A percentile compares a stretch with the other conserved stretches of the same genome.
Evolutionary conservation across 2,329 filamentous ascomycete species (phyloP).

Genomic region (Alternaria sp.): DNA sequence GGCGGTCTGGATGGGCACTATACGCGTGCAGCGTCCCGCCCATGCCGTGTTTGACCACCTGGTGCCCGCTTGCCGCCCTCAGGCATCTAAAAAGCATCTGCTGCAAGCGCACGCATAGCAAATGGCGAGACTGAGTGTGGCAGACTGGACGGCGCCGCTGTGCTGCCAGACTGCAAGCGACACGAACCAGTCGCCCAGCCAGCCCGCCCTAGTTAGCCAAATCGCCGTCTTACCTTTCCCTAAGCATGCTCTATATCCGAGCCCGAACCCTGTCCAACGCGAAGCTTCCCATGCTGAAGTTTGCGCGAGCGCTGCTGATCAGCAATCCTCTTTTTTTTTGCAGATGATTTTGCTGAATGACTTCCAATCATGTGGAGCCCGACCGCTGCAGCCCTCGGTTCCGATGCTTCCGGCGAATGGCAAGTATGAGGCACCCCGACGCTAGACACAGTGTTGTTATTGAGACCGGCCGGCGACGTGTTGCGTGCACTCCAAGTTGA

Average conservation of each 20-base stretch:
- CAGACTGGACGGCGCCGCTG: slow-evolving; percentile 16
- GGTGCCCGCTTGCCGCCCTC: slow-evolving; percentile 6
- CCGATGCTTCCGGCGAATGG: slow-evolving; percentile 34
- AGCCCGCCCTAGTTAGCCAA: slow-evolving; percentile 24
- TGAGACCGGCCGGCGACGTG: slow-evolving; percentile 28
- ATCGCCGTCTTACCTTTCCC: slow-evolving; percentile 41
- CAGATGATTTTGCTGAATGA: slow-evolving; percentile 40
- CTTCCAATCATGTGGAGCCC: slow-evolving; percentile 38
- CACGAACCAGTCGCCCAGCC: slow-evolving; percentile 36
- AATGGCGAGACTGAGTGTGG: slow-evolving; percentile 14
- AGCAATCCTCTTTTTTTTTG: slow-evolving; percentile 38
- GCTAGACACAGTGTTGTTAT: slow-evolving; percentile 25
- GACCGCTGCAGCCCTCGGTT: slow-evolving; percentile 30
- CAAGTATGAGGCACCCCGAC: slow-evolving; percentile 17
- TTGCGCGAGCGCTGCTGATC: slow-evolving; percentile 42
- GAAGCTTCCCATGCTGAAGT: slow-evolving; percentile 44
- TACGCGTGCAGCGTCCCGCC: slow-evolving; percentile 32
- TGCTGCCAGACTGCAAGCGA: slow-evolving; percentile 37
- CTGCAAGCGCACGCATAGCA: slow-evolving; percentile 23
- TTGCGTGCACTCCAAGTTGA: slow-evolving; percentile 43
- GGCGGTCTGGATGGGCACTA: slow-evolving; percentile 37
- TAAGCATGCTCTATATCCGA: slow-evolving; percentile 44
- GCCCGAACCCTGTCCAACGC: slow-evolving; percentile 45
- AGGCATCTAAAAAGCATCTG: slow-evolving; percentile 22
- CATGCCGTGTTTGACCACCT: slow-evolving; percentile 39